phyloP scores from a whole-genome alignment of 225 moss, liverwort and hornwort genomes.

The Marchantia polymorpha region DNA sequence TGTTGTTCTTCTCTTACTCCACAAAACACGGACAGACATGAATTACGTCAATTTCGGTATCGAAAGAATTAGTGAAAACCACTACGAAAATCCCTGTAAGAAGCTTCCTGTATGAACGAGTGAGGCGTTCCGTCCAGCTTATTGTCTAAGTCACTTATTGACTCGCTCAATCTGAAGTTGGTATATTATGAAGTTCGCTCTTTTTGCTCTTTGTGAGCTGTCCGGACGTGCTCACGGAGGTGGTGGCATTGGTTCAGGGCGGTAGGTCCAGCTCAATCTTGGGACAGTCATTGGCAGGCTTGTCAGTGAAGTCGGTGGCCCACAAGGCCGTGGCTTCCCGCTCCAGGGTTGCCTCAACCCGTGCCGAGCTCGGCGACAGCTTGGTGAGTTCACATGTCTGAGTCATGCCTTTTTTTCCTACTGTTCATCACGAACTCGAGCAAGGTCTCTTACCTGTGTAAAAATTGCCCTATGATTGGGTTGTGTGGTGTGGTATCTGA shows the following conservation, averaged over 20 bases:
- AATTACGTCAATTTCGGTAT: too few species aligned
- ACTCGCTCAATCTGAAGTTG: too few species aligned
- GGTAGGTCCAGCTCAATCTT: conserved; percentile 50
- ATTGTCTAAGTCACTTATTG: too few species aligned
- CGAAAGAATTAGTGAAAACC: too few species aligned
- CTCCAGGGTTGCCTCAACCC: conserved; percentile 26
- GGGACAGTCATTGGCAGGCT: conserved; percentile 34
- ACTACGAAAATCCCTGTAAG: too few species aligned
- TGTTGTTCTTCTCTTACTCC: too few species aligned
- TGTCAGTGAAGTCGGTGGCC: conserved; percentile 16
- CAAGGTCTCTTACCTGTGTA: neutral
- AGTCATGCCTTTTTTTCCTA: neutral
- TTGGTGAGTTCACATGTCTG: conserved; percentile 29
- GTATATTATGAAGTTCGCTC: too few species aligned
- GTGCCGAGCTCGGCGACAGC: conserved; percentile 59
- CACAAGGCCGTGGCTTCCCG: conserved; percentile 23
- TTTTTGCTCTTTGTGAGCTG: too few species aligned
- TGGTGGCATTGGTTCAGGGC: conserved; percentile 32
- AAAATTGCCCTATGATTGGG: neutral
- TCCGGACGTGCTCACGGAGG: too few species aligned
- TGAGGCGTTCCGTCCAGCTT: too few species aligned
- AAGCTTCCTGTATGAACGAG: too few species aligned
- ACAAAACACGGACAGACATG: too few species aligned
- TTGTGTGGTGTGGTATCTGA: neutral
- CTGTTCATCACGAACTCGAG: neutral